Base-by-base conservation (phyloP, 352 stramenopile genomes). In the Phytophthora quininea region DNA sequence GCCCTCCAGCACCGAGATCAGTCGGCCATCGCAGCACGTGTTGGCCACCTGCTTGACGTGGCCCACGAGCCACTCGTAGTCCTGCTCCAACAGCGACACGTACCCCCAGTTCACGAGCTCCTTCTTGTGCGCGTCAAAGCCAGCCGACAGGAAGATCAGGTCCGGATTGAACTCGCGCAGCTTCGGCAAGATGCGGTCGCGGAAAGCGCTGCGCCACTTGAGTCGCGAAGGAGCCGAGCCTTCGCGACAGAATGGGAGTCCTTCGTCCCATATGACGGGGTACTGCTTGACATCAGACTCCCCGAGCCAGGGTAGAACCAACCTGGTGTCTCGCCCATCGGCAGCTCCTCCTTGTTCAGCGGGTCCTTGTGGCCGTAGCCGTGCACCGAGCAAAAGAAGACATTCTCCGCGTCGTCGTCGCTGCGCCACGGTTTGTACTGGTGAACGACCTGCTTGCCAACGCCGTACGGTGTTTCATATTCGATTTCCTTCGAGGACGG, bases 351-450 rank as follows among this genome's bases (percentile, higher is more conserved):
- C 32, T 89, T 83, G 43, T 79, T 69, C 54, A 86, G 71, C 7
- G 81, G 80, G 55, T 92, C 84, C 50, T 95, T 93, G 63, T 81
- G 80, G 12, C 84, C 86, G 56, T 92, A 95, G 24, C 84, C 81
- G 56, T 95, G 83, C 12, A 94, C 76, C 3, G 92, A 98, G 43
- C 93, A 95, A 80, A 99, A 99, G 63, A 99, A 98, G 4, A 98
- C 93, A 71, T 99, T 93, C 7, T 98, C 84, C 2, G 90, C 71
- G 76, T 99, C 97, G 33, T 93, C 82, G 54, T 98, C 91, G 64
- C 96, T 95, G 5, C 98, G 86, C 97, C 97, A 99, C 14, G 97
- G 97, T 56, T 98, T 98, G 80, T 98, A 99, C 58, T 86, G 81
- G 59, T 93, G 72, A 32, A 90, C 76, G 35, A 82, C 70, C 37